A percentile compares a stretch with the other conserved stretches of the same genome.
Evolutionary conservation across 2,329 filamentous ascomycete genomes (phyloP).

Genomic region (Decorospora gaudefroyi): DNA sequence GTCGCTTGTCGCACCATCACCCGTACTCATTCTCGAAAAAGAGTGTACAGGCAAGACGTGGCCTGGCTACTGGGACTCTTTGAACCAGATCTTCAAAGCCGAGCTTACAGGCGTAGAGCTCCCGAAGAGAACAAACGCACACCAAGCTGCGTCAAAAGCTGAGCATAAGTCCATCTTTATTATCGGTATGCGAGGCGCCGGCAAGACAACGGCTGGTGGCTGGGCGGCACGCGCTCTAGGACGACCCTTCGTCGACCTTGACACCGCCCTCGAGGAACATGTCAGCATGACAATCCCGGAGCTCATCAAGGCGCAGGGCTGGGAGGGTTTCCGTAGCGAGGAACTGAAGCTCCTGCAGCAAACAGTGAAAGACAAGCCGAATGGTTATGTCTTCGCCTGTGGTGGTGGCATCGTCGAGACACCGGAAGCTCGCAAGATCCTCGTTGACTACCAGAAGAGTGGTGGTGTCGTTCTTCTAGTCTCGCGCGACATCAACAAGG

Average conservation of each 20-base stretch:
- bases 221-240: conserved; percentile 80
- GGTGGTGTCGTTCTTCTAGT: conserved; percentile 87
- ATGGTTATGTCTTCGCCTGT: conserved; percentile 84
- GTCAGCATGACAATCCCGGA: conserved; percentile 80
- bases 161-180: conserved; percentile 77
- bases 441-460: conserved; percentile 71
- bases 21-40: conserved; percentile 81
- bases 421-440: conserved; percentile 74
- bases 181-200: conserved; percentile 95
- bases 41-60: conserved; percentile 97
- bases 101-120: conserved; percentile 74
- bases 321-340: conserved; percentile 83
- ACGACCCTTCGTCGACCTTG: conserved; percentile 82
- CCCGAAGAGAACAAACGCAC: conserved; percentile 42
- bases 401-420: conserved; percentile 93
- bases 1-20: conserved; percentile 69
- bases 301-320: conserved; percentile 77
- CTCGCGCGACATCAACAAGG: conserved; percentile 82
- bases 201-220: conserved; percentile 89
- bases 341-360: conserved; percentile 76
- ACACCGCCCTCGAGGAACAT: conserved; percentile 79
- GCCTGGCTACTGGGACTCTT: conserved; percentile 97
- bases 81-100: conserved; percentile 77
- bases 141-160: conserved; percentile 30
- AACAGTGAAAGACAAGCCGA: conserved; percentile 73